A percentile compares a stretch with the other conserved stretches of the same genome.
phyloP scores from a whole-genome alignment of 306 rosid genomes.

The Cicer bijugum region DNA sequence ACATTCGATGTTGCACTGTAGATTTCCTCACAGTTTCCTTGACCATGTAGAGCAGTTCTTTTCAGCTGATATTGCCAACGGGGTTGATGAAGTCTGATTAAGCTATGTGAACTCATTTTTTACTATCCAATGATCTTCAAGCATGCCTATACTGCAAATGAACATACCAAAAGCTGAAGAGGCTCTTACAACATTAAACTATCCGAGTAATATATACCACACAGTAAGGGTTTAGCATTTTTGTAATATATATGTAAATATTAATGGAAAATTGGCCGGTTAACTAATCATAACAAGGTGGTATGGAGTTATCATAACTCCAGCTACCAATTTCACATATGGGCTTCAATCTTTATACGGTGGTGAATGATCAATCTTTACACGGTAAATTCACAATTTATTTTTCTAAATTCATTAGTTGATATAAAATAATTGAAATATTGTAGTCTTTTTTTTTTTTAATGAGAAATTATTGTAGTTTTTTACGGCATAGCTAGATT shows the following conservation, averaged over 20 bases:
- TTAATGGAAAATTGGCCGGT: background rate
- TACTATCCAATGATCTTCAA: slow-evolving; percentile 11
- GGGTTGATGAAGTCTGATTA: slow-evolving; percentile 49
- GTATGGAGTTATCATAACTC: background rate
- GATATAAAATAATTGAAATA: background rate
- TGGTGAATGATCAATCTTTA: slow-evolving; percentile 16
- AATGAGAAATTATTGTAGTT: background rate
- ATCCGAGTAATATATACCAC: slow-evolving; percentile 19
- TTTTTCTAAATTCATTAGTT: background rate
- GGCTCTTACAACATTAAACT: slow-evolving; percentile 35
- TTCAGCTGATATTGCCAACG: slow-evolving; percentile 54
- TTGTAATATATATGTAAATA: slow-evolving; percentile 38
- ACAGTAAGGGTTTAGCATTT: slow-evolving; percentile 22
- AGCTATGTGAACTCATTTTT: slow-evolving; percentile 38
- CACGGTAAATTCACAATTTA: slow-evolving; percentile 1
- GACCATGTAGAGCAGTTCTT: slow-evolving; percentile 83
- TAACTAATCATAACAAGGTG: slow-evolving; percentile 30
- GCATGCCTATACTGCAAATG: slow-evolving; percentile 26
- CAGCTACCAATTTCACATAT: background rate
- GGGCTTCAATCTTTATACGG: slow-evolving; percentile 24
- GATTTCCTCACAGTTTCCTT: slow-evolving; percentile 77
- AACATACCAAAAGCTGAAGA: slow-evolving; percentile 31
- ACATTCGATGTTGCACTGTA: slow-evolving; percentile 68
- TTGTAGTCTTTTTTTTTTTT: too few species aligned
- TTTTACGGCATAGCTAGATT: background rate